phyloP scores from a whole-genome alignment of 345 rosid species.

The Schrenkiella parvula region DNA sequence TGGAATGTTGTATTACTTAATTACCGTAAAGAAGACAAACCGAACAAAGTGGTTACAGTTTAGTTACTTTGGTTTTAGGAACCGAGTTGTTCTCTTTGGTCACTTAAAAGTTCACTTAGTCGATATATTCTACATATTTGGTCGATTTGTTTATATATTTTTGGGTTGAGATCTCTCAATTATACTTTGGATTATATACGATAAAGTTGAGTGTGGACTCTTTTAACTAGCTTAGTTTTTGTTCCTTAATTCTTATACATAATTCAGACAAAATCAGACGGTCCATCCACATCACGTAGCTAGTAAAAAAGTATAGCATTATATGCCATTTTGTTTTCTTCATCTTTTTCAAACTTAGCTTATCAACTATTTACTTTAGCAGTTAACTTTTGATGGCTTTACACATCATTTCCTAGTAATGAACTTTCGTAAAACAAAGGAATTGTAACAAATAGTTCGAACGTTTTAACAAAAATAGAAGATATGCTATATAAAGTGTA shows the following conservation, averaged over 20 bases:
- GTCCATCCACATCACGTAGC: slow-evolving; percentile 1
- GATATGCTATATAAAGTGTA: neutral
- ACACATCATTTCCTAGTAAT: slow-evolving; percentile 1
- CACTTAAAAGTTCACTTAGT: neutral
- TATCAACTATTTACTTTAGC: neutral
- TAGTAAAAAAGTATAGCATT: neutral
- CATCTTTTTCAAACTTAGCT: neutral
- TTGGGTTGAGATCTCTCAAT: neutral
- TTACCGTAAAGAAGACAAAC: neutral
- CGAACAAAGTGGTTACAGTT: neutral
- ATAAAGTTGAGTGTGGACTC: neutral
- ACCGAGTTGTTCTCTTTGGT: neutral
- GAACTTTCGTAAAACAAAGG: slow-evolving; percentile 8
- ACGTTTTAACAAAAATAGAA: neutral
- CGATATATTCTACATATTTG: neutral
- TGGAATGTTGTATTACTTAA: neutral
- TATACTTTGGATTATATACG: neutral
- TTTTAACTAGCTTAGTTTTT: neutral
- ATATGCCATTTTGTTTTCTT: neutral
- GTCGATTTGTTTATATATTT: neutral
- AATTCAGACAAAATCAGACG: neutral
- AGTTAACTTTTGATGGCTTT: neutral
- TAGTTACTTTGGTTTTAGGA: neutral
- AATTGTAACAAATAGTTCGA: neutral
- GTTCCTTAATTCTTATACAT: neutral